Evolutionary conservation across 352 stramenopile genomes (phyloP).

Genomic region (Globisporangium takayamanum): DNA sequence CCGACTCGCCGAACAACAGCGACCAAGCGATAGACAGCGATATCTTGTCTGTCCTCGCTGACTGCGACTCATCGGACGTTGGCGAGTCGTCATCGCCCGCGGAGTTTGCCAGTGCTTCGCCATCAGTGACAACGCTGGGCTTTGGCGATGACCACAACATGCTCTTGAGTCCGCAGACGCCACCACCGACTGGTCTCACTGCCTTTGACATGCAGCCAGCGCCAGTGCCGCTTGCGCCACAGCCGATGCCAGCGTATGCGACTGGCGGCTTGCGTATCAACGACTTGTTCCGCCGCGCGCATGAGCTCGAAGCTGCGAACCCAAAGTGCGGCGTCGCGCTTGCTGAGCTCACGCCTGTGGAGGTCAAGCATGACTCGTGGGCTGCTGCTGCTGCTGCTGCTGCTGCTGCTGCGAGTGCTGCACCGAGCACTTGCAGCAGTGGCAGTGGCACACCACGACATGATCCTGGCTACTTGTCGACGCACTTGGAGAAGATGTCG

Average conservation of each 20-base stretch:
- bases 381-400: neutral
- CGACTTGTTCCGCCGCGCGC: slow-evolving; percentile 10
- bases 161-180: slow-evolving; percentile 8
- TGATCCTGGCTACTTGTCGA: slow-evolving; percentile 42
- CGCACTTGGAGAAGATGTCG: slow-evolving; percentile 63
- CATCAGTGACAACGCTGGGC: neutral
- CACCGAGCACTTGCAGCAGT: slow-evolving; percentile 4
- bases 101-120: slow-evolving; percentile 4
- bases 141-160: slow-evolving; percentile 30
- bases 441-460: slow-evolving; percentile 3
- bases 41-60: slow-evolving; percentile 62
- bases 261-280: slow-evolving; percentile 9
- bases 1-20: slow-evolving; percentile 28
- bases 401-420: neutral
- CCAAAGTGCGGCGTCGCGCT: slow-evolving; percentile 12
- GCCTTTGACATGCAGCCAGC: slow-evolving; percentile 23
- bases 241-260: neutral
- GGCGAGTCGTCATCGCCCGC: slow-evolving; percentile 12
- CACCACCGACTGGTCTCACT: too few species aligned
- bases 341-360: slow-evolving; percentile 1
- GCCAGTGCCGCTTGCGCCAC: slow-evolving; percentile 6
- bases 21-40: slow-evolving; percentile 72
- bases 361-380: neutral
- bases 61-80: slow-evolving; percentile 38
- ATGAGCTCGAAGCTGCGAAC: neutral